Evolutionary conservation across 352 stramenopile genomes (phyloP), one percentile per base, ranked within the genome.

Genomic region (Nothophytophthora sp.): DNA sequence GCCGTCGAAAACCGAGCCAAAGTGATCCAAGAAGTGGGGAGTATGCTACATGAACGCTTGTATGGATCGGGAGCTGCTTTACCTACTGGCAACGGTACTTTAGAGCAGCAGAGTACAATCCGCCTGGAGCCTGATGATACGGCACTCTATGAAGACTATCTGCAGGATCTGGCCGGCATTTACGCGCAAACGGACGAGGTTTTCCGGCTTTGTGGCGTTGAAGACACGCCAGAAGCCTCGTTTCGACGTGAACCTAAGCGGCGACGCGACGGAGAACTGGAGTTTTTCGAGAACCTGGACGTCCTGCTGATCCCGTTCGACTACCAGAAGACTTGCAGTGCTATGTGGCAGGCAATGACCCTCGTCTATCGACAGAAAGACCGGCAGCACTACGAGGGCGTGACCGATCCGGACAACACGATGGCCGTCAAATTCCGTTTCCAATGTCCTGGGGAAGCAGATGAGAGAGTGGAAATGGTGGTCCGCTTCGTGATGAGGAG

Each of bases 361-460:
- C 32, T 20, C 23, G 25, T 56, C 9, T 56, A 60, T 38, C 30
- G 46, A 19, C 57, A 59, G 13, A 40, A 33, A 13, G 27, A 62
- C 35, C 40, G 49, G 16, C 30, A 42, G 8, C 19, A 52, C 10
- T 63, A 70, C 30, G 37, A 47, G 25, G 37, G 45, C 19, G 38
- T 61, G 6, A 20, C n/a, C 11, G 53, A 70, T 30, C 50, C 52
- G 16, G 44, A 67, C 16, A 66, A 75, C 32, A 79, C 54, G 12
- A 35, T 79, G 29, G 68, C 64, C 7, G 59, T 55, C 32, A 78
- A 75, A 51, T 57, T 72, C n/a, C 53, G 53, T 7, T 30, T 62
- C 4, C 55, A 55, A n/a, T 42, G 43, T 18, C 36, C 22, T 22
- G 48, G 32, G 22, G 44, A 64, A 19, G 46, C 34, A 2, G 58